phyloP scores from a whole-genome alignment of 2,329 filamentous ascomycete species.

The Aphanocladium album region DNA sequence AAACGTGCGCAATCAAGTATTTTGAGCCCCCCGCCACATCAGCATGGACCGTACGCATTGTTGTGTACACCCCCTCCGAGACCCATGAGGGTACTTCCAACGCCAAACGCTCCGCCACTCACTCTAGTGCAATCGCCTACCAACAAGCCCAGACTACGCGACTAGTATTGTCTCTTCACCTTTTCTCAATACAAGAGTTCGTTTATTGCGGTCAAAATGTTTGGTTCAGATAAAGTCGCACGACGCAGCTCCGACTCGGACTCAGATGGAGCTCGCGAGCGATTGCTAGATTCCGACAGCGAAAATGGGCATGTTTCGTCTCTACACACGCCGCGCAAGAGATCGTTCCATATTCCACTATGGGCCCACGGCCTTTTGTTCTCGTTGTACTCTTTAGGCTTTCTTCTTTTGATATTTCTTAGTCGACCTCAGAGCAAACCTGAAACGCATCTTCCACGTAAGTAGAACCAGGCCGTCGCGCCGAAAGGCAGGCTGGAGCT shows the following conservation, averaged over 20 bases:
- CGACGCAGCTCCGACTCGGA: not conserved
- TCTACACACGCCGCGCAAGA: not conserved
- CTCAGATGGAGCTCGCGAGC: not conserved
- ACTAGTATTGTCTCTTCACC: no score
- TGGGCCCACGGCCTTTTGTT: not conserved
- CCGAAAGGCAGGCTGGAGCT: not conserved
- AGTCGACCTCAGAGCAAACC: not conserved
- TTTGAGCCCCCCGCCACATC: no score
- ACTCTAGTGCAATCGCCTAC: no score
- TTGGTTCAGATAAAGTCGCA: not conserved
- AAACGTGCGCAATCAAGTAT: not conserved
- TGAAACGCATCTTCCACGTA: not conserved
- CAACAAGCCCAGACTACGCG: no score
- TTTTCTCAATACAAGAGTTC: no score
- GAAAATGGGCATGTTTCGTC: not conserved
- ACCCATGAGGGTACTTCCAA: no score
- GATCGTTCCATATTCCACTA: not conserved
- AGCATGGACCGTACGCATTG: no score
- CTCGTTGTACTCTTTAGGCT: not conserved
- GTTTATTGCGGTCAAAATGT: not conserved
- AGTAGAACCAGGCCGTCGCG: no score
- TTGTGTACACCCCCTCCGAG: no score
- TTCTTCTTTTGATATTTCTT: not conserved
- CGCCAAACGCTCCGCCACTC: no score
- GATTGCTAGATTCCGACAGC: not conserved